Evolutionary conservation across 768 basidiomycete genomes (phyloP).

Genomic region (Pulveroboletus ravenelii): DNA sequence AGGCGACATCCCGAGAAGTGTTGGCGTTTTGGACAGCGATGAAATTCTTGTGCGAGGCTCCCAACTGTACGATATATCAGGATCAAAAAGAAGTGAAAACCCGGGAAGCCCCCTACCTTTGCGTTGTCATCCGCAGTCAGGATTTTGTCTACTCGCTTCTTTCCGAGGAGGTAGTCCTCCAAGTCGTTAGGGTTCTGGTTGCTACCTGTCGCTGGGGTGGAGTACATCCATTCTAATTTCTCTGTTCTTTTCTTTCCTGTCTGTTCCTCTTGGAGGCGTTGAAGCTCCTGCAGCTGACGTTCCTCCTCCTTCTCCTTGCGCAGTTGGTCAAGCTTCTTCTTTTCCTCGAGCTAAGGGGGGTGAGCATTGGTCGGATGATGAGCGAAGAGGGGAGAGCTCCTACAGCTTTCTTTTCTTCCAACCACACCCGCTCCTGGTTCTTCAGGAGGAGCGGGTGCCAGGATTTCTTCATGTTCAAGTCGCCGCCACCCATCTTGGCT

Average conservation of each 20-base stretch:
- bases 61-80: constrained; percentile 46
- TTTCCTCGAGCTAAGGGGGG: constrained; percentile 81
- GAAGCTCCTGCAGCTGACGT: constrained; percentile 91
- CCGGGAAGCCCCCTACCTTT: constrained; percentile 46
- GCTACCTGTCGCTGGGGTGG: constrained; percentile 92
- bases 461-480: constrained; percentile 99
- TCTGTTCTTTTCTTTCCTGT: constrained; percentile 93
- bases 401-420: constrained; percentile 95
- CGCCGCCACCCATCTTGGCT: constrained; percentile 94
- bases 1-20: constrained; percentile 75
- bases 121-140: constrained; percentile 89
- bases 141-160: constrained; percentile 96
- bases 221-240: constrained; percentile 99
- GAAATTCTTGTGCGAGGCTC: constrained; percentile 86
- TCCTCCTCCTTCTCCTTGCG: constrained; percentile 98
- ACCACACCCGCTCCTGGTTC: constrained; percentile 99
- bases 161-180: constrained; percentile 95
- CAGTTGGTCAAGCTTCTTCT: constrained; percentile 95
- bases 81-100: background rate
- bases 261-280: constrained; percentile 90
- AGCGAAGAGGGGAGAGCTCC: constrained; percentile 26
- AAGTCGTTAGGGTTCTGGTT: constrained; percentile 84
- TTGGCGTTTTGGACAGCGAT: constrained; percentile 96
- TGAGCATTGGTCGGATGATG: constrained; percentile 8
- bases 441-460: constrained; percentile 98